Evolutionary conservation across 2,329 filamentous ascomycete species (phyloP), one percentile per base, ranked within the genome.

Genomic region (Ascochyta koolunga): DNA sequence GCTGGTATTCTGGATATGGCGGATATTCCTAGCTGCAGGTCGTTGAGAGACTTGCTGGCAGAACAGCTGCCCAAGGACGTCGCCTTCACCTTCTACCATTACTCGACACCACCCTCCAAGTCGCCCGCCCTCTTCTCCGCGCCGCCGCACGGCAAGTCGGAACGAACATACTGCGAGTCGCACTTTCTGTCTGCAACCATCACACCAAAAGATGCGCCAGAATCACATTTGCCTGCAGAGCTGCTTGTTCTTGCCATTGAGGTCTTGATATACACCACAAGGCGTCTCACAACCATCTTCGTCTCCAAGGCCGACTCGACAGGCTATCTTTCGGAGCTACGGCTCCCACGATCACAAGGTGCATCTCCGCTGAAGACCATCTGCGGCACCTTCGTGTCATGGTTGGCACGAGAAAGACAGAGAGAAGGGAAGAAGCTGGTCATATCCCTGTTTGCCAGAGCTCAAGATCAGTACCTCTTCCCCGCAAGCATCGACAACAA

Each of bases 251-350:
- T 96, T 54, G 93, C 89, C 15, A 83, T 99, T 59, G 95, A 99
- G 72, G 82, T 97, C 45, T 82, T 95, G 65, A 84, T 99, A 56
- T 99, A 96, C 76, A 89, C 77, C 0, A 96, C 93, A 0, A 83
- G 85, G 39, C 83, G 85, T 64, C 84, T 91, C 21, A 96, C 89
- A 1, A 97, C 90, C 4, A 83, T 98, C 48, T 99, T 99, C 72
- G 89, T 99, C 21, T 93, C 93, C 59, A 99, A 99, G 76, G 95
- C 95, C 42, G 95, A 99, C 77, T 97, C 95, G 9, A 97, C 93
- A 0, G 95, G 96, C 21, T 96, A 91, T 70, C 78, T 97, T 9
- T 80, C 87, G 61, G 80, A 89, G 2, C 78, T 93, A 31, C 78
- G 83, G 16, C 78, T 90, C 0, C 83, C 69, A 35, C 65, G 69